A percentile compares a stretch with the other conserved stretches of the same genome.
phyloP scores from a whole-genome alignment of 2,329 filamentous ascomycete genomes.

The Monilinia vaccinii-corymbosi region DNA sequence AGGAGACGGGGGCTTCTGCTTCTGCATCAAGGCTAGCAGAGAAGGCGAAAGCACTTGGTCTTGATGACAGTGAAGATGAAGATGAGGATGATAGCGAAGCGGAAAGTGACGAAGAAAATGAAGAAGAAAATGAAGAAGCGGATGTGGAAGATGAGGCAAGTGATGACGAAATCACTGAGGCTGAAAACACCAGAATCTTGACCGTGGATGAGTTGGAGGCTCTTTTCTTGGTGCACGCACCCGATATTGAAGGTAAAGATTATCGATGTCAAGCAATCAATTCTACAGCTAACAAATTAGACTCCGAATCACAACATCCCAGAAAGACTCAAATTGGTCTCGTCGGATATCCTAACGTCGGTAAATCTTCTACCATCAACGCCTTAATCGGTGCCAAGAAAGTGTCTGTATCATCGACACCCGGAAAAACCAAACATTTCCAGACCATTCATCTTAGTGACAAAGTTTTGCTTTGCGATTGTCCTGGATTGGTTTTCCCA shows the following conservation, averaged over 20 bases:
- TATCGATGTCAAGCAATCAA: background rate
- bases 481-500: slow-evolving; percentile 94
- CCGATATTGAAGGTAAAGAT: slow-evolving; percentile 44
- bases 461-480: slow-evolving; percentile 88
- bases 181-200: slow-evolving; percentile 62
- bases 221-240: slow-evolving; percentile 72
- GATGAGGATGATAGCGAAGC: slow-evolving; percentile 19
- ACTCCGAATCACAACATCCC: slow-evolving; percentile 37
- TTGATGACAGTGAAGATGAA: slow-evolving; percentile 31
- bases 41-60: slow-evolving; percentile 34
- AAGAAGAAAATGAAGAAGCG: slow-evolving; percentile 24
- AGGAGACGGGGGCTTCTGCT: slow-evolving; percentile 10
- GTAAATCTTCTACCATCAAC: slow-evolving; percentile 99
- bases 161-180: slow-evolving; percentile 25
- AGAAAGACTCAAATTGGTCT: slow-evolving; percentile 82
- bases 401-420: slow-evolving; percentile 93
- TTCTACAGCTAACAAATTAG: slow-evolving; percentile 24
- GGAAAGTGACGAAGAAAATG: slow-evolving; percentile 24
- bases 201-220: slow-evolving; percentile 88
- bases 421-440: slow-evolving; percentile 98
- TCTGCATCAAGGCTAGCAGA: slow-evolving; percentile 21
- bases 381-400: slow-evolving; percentile 97
- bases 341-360: slow-evolving; percentile 96
- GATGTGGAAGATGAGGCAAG: slow-evolving; percentile 30
- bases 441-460: slow-evolving; percentile 94